These are phyloP conservation scores for Inonotus obliquus DNA, from an alignment of 1,284 basidiomycete species.

Conservation along the genomic window DNA sequence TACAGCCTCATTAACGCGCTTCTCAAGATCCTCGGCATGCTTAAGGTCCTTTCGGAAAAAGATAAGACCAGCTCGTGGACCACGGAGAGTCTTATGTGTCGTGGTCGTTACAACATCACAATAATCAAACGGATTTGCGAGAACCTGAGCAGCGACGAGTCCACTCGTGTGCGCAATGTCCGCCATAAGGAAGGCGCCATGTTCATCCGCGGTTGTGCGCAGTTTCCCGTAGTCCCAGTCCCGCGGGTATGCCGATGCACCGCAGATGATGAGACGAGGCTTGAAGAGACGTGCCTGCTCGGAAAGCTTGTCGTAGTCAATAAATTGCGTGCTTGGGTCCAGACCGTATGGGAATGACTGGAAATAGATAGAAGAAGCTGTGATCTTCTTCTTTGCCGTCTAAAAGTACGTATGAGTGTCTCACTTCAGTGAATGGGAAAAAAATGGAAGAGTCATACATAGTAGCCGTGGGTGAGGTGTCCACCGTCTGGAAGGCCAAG, in stretches of 20 bases:
- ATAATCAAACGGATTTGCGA: slow-evolving; percentile 92
- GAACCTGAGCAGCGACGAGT: slow-evolving; percentile 90
- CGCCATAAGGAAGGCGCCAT: slow-evolving; percentile 90
- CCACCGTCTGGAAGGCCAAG: slow-evolving; percentile 98
- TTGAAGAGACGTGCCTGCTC: slow-evolving; percentile 95
- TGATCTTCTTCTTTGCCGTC: slow-evolving; percentile 99
- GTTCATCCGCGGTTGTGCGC: slow-evolving; percentile 78
- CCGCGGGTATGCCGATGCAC: slow-evolving; percentile 97
- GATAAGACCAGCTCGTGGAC: slow-evolving; percentile 96
- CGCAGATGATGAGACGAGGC: slow-evolving; percentile 94
- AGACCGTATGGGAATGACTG: slow-evolving; percentile 97
- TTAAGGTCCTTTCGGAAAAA: slow-evolving; percentile 97
- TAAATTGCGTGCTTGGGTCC: slow-evolving; percentile 78
- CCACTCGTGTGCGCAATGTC: slow-evolving; percentile 99
- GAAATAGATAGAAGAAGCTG: slow-evolving; percentile 99
- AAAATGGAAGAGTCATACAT: slow-evolving; percentile 47
- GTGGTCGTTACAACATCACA: slow-evolving; percentile 98
- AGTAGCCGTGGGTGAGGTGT: slow-evolving; percentile 97
- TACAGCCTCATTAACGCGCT: slow-evolving; percentile 95
- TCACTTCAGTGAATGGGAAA: slow-evolving; percentile 17
- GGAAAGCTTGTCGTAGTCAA: slow-evolving; percentile 86
- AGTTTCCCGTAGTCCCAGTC: slow-evolving; percentile 95
- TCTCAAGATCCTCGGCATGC: slow-evolving; percentile 80
- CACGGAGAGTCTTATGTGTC: slow-evolving; percentile 99
- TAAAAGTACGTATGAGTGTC: slow-evolving; percentile 35